Conservation (phyloP, 176 grass and related monocot species). For the Puccinellia tenuiflora region DNA sequence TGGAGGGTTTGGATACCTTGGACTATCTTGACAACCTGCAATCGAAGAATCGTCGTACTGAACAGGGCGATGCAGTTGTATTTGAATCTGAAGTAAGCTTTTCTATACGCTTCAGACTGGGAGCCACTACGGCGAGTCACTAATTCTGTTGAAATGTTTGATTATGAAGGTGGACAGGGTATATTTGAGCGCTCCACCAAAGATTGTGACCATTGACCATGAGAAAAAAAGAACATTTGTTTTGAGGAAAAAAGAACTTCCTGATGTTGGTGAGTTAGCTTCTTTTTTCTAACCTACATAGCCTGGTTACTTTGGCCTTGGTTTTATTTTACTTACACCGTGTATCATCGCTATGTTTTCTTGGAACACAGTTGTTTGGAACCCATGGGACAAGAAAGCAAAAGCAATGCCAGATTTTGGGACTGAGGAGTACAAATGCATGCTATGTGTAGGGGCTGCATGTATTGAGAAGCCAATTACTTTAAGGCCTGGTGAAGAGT, state of each 20-base stretch:
- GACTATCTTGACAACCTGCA: slow-evolving; percentile 81
- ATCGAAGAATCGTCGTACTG: slow-evolving; percentile 48
- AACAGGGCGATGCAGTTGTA: slow-evolving; percentile 85
- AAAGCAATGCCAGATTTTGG: slow-evolving; percentile 66
- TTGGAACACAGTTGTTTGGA: slow-evolving; percentile 59
- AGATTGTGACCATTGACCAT: slow-evolving; percentile 78
- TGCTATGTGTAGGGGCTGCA: slow-evolving; percentile 67
- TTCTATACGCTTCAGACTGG: background rate
- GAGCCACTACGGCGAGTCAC: background rate
- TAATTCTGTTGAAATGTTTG: background rate
- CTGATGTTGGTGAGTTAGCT: slow-evolving; percentile 60
- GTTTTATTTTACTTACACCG: background rate
- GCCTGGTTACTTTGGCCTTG: background rate
- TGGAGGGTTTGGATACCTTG: slow-evolving; percentile 86
- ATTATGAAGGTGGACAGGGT: slow-evolving; percentile 65
- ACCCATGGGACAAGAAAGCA: slow-evolving; percentile 79
- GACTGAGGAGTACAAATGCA: slow-evolving; percentile 56
- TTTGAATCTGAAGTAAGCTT: slow-evolving; percentile 83
- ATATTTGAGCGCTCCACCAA: slow-evolving; percentile 64
- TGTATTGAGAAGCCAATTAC: slow-evolving; percentile 61
- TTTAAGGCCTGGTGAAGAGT: slow-evolving; percentile 66
- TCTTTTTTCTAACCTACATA: background rate
- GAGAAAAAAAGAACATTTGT: slow-evolving; percentile 81
- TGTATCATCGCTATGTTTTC: background rate
- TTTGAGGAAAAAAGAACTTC: slow-evolving; percentile 71